These are phyloP conservation scores for Epichloe uncinata DNA, from an alignment of 2,329 filamentous ascomycete genomes.

Conservation along the genomic window DNA sequence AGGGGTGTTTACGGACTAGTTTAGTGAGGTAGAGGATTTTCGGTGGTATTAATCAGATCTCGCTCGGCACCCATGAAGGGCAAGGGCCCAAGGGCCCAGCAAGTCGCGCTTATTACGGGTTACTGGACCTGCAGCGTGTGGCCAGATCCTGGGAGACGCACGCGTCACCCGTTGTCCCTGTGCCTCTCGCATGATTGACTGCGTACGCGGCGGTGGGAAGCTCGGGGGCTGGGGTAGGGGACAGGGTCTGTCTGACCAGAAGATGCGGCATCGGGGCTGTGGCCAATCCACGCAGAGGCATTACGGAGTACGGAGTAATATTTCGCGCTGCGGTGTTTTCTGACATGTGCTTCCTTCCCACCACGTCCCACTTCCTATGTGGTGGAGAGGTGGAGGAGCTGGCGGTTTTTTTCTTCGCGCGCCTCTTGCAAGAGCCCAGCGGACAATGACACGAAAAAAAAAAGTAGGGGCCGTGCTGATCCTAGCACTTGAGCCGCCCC, in stretches of 20 bases:
- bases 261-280: conserved; percentile 5
- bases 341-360: conserved; percentile 12
- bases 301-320: neutral
- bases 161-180: no score
- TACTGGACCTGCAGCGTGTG: conserved; percentile 5
- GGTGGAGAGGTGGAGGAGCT: neutral
- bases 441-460: no score
- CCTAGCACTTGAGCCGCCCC: conserved; percentile 2
- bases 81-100: conserved; percentile 1
- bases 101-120: neutral
- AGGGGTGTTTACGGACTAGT: neutral
- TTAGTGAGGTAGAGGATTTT: conserved; percentile 5
- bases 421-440: no score
- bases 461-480: neutral
- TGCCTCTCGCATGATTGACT: no score
- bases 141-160: conserved; percentile 5
- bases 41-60: conserved; percentile 9
- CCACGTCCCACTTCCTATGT: neutral
- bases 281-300: neutral
- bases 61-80: conserved; percentile 3
- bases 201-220: neutral
- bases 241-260: no score
- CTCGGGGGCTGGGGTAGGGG: no score
- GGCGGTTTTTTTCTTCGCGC: neutral
- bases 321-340: conserved; percentile 10